Conservation (phyloP, 2,329 filamentous ascomycete genomes). For the Colletotrichum cordylinicola region DNA sequence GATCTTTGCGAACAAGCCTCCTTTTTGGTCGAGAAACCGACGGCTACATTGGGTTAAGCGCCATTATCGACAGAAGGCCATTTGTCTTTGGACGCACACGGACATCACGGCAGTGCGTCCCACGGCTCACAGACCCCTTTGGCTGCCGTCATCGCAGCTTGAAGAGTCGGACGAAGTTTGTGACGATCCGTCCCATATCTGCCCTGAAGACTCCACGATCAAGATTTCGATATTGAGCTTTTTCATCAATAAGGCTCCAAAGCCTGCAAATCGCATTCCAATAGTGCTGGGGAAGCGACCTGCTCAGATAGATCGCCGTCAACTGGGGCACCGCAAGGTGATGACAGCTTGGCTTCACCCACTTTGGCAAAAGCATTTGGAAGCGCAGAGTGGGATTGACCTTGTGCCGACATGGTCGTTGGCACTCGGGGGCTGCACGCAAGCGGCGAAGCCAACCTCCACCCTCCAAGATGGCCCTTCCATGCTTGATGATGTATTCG, state of each 20-base stretch:
- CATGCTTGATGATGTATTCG: conserved; percentile 12
- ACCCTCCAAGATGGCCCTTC: neutral
- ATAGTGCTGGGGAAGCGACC: neutral
- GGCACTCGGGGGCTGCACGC: neutral
- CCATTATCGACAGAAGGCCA: neutral
- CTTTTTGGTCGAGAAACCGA: neutral
- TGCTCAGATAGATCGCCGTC: neutral
- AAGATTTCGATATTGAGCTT: neutral
- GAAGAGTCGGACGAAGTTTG: neutral
- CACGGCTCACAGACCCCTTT: conserved; percentile 1
- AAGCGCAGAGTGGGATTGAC: neutral
- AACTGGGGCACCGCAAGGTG: neutral
- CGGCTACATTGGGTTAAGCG: neutral
- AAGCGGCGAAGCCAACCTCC: conserved; percentile 12
- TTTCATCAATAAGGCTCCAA: neutral
- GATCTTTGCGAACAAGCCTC: conserved; percentile 19
- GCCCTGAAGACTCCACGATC: neutral
- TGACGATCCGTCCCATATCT: neutral
- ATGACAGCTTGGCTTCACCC: conserved; percentile 13
- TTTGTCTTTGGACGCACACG: conserved; percentile 4
- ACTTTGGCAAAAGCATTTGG: neutral
- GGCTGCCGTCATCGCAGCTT: neutral
- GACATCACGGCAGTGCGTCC: neutral
- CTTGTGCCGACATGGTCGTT: conserved; percentile 11
- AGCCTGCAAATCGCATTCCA: neutral